Percentiles rank a stretch among this genome's conserved stretches.
phyloP scores from a whole-genome alignment of 2,329 filamentous ascomycete species.

The Dendryphion nanum region DNA sequence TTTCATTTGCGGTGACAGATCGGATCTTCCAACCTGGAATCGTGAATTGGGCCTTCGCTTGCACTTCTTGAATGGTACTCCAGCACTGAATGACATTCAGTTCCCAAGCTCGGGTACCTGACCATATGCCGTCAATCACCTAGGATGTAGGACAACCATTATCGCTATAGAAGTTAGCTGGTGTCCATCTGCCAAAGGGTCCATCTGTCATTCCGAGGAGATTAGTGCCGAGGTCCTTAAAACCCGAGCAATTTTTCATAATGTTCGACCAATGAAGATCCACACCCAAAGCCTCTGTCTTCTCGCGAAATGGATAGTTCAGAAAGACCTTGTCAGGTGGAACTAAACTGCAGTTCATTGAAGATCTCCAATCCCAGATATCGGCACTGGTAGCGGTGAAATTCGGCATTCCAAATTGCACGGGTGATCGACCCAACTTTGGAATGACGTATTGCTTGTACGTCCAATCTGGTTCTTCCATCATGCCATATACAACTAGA shows the following conservation, averaged over 20 bases:
- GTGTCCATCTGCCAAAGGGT: not conserved
- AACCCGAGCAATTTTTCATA: not conserved
- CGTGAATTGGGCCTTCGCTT: not conserved
- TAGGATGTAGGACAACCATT: constrained; percentile 1
- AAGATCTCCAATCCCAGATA: not conserved
- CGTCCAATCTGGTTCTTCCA: not conserved
- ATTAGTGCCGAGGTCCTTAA: not conserved
- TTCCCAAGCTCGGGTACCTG: not conserved
- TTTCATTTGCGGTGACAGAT: not conserved
- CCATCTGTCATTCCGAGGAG: not conserved
- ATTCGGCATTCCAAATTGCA: not conserved
- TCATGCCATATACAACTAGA: not conserved
- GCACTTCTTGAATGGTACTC: not conserved
- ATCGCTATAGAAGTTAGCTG: not conserved
- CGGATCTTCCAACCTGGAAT: not conserved
- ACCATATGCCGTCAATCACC: constrained; percentile 2
- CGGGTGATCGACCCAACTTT: not conserved
- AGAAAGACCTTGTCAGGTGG: not conserved
- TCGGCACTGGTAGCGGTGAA: not conserved
- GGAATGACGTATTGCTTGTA: not conserved
- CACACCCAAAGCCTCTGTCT: not conserved
- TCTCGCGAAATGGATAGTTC: not conserved
- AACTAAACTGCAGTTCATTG: not conserved
- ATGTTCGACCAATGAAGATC: not conserved
- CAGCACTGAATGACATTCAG: constrained; percentile 2